Conservation (phyloP, 768 basidiomycete species). For the Porphyrellus cyaneotinctus region DNA sequence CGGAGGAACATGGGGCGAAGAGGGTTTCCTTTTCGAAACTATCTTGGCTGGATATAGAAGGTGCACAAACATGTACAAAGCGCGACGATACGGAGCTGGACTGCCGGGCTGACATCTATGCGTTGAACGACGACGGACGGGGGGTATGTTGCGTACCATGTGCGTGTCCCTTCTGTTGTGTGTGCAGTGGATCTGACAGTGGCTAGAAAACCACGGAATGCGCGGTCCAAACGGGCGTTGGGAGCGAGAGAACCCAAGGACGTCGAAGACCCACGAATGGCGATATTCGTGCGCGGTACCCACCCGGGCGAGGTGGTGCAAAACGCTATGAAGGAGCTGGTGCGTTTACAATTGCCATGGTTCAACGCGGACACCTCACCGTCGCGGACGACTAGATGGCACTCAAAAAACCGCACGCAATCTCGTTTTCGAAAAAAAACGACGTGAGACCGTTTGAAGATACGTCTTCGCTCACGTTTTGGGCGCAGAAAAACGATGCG, state of each 20-base stretch:
- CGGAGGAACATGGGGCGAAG: no score
- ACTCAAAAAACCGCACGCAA: conserved; percentile 85
- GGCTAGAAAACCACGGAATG: conserved; percentile 87
- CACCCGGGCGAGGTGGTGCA: conserved; percentile 80
- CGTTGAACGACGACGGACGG: no score
- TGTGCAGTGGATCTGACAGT: neutral
- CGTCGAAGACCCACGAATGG: conserved; percentile 81
- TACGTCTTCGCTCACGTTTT: conserved; percentile 79
- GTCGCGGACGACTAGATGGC: conserved; percentile 59
- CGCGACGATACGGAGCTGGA: neutral
- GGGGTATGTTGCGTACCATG: conserved; percentile 33
- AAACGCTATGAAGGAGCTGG: conserved; percentile 83
- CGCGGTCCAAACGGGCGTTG: conserved; percentile 85
- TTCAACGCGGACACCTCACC: neutral
- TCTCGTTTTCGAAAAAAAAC: conserved; percentile 95
- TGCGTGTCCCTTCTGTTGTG: conserved; percentile 12
- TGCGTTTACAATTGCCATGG: conserved; percentile 45
- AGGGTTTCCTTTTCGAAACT: neutral
- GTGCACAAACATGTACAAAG: neutral
- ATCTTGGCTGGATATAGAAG: neutral
- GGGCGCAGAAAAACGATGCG: conserved; percentile 92
- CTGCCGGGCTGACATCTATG: no score
- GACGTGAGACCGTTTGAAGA: conserved; percentile 87
- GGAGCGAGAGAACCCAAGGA: conserved; percentile 87
- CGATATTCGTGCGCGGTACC: conserved; percentile 87